A percentile compares a stretch with the other conserved stretches of the same genome.
These are phyloP conservation scores for Ophiostoma sp. DNA, from an alignment of 2,329 filamentous ascomycete genomes.

Conservation along the genomic window DNA sequence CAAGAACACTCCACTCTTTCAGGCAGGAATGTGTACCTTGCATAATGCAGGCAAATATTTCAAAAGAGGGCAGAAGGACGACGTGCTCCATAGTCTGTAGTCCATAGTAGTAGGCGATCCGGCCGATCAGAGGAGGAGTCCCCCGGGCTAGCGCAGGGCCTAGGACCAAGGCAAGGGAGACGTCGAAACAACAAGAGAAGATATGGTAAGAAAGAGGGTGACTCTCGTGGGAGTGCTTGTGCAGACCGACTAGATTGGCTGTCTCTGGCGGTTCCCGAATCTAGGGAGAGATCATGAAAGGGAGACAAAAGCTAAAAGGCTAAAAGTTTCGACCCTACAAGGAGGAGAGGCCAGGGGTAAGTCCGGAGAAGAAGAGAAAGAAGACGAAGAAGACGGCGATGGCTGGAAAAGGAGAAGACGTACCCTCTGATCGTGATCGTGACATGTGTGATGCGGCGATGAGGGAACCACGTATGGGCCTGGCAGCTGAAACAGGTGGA, in stretches of 20 bases:
- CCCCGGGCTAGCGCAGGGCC: slow-evolving; percentile 6
- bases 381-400: not conserved
- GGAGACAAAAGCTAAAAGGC: not conserved
- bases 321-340: not conserved
- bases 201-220: not conserved
- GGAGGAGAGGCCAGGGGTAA: not conserved
- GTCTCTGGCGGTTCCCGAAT: not conserved
- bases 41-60: slow-evolving; percentile 3
- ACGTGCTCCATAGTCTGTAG: slow-evolving; percentile 2
- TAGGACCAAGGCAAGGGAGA: slow-evolving; percentile 11
- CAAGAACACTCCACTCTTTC: slow-evolving; percentile 22
- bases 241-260: not conserved
- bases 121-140: slow-evolving; percentile 12
- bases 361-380: not conserved
- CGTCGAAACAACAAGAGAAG: slow-evolving; percentile 3
- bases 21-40: slow-evolving; percentile 19
- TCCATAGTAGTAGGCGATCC: slow-evolving; percentile 10
- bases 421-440: not conserved
- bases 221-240: not conserved
- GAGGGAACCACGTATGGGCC: not conserved
- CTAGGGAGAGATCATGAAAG: slow-evolving; percentile 7
- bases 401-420: not conserved
- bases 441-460: not conserved
- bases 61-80: slow-evolving; percentile 10
- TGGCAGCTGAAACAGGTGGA: slow-evolving; percentile 8